These are phyloP conservation scores for Ascomycota sp. DNA, from an alignment of 2,329 filamentous ascomycete genomes.

Conservation along the genomic window DNA sequence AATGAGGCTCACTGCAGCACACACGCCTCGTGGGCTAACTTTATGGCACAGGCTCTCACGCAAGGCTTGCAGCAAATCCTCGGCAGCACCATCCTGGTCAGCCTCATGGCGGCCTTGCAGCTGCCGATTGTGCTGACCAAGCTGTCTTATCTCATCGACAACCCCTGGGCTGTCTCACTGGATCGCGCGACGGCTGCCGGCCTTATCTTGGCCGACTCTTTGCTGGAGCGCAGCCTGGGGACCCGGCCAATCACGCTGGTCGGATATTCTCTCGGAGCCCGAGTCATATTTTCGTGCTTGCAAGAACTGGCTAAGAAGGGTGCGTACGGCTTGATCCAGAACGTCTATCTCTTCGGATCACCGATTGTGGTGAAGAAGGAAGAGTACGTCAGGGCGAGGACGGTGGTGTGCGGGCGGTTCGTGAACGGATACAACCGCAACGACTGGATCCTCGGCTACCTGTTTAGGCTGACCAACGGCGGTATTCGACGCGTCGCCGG, in stretches of 20 bases:
- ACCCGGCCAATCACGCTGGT: constrained; percentile 82
- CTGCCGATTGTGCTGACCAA: constrained; percentile 87
- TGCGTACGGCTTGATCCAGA: constrained; percentile 74
- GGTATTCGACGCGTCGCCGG: constrained; percentile 81
- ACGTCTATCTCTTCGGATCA: constrained; percentile 86
- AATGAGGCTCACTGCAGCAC: no score
- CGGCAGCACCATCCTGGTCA: constrained; percentile 70
- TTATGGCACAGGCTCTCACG: constrained; percentile 51
- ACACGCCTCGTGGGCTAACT: neutral
- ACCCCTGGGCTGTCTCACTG: constrained; percentile 93
- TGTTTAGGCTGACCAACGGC: constrained; percentile 85
- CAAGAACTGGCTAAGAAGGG: constrained; percentile 70
- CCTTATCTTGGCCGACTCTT: constrained; percentile 79
- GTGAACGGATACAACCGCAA: constrained; percentile 87
- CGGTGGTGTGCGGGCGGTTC: constrained; percentile 80
- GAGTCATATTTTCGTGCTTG: constrained; percentile 83
- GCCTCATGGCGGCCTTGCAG: constrained; percentile 81
- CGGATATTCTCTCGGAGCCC: constrained; percentile 79
- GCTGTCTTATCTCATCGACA: constrained; percentile 88
- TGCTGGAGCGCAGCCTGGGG: constrained; percentile 80
- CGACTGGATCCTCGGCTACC: constrained; percentile 92
- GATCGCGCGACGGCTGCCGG: constrained; percentile 77
- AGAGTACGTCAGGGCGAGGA: constrained; percentile 62
- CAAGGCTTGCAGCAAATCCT: constrained; percentile 92
- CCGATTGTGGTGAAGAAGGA: constrained; percentile 83